Evolutionary conservation across 257 asterid species (phyloP).

Genomic region (Ligustrum vulgare): DNA sequence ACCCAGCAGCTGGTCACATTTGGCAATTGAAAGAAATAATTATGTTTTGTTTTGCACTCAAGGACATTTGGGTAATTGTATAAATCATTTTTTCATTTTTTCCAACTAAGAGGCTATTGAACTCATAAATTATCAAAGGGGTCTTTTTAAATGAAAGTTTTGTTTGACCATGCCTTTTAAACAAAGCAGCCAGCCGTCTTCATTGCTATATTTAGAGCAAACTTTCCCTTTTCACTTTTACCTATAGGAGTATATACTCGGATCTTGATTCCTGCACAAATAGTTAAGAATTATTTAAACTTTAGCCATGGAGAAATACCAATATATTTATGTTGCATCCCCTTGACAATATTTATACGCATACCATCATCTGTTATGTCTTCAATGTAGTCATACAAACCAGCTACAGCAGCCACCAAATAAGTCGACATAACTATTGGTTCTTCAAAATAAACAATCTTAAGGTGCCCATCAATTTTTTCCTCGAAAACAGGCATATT

Average conservation of each 20-base stretch:
- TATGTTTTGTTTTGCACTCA: too few relatives aligned
- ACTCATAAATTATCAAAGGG: too few relatives aligned
- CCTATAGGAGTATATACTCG: slow-evolving; percentile 42
- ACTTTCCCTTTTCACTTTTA: slow-evolving; percentile 34
- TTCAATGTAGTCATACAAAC: slow-evolving; percentile 42
- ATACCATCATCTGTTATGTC: slow-evolving; percentile 39
- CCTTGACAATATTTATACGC: neutral
- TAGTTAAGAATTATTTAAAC: neutral
- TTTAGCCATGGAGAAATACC: slow-evolving; percentile 5
- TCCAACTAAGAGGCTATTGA: too few relatives aligned
- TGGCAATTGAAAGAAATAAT: too few relatives aligned
- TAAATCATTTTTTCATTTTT: too few relatives aligned
- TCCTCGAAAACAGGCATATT: slow-evolving; percentile 45
- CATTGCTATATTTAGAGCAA: slow-evolving; percentile 35
- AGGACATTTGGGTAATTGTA: too few relatives aligned
- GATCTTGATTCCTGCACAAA: slow-evolving; percentile 36
- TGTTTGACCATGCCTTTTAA: too few relatives aligned
- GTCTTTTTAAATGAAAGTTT: too few relatives aligned
- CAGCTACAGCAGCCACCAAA: slow-evolving; percentile 42
- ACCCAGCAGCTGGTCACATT: too few relatives aligned
- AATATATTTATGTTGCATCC: neutral
- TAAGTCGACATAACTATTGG: slow-evolving; percentile 42
- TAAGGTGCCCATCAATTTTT: slow-evolving; percentile 25
- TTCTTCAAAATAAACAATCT: slow-evolving; percentile 39
- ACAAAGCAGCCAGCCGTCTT: too few relatives aligned